phyloP scores from a whole-genome alignment of 352 stramenopile species.

The Pythium angustatum region DNA sequence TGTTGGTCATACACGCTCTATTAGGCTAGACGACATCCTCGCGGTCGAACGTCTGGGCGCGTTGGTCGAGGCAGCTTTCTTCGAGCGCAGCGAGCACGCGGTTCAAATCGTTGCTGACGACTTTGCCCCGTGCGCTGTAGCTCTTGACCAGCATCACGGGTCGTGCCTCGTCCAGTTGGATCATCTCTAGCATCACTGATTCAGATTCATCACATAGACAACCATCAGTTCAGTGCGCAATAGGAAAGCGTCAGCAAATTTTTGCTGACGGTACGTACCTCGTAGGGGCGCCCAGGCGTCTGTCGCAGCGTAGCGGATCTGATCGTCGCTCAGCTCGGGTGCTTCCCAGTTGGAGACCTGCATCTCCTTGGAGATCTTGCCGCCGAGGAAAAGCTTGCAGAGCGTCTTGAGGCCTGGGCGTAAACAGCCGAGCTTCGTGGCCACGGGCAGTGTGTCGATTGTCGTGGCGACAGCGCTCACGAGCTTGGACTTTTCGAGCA shows the following conservation, averaged over 20 bases:
- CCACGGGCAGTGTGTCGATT: conserved; percentile 78
- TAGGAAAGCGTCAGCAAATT: too few relatives aligned
- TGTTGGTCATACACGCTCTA: too few relatives aligned
- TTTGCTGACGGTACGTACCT: conserved; percentile 47
- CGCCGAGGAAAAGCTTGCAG: conserved; percentile 70
- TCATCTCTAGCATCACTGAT: conserved; percentile 76
- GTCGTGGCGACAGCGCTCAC: conserved; percentile 66
- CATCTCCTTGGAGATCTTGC: conserved; percentile 81
- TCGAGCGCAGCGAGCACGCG: conserved; percentile 52
- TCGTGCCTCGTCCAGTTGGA: conserved; percentile 62
- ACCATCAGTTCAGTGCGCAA: too few relatives aligned
- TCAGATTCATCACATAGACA: not conserved
- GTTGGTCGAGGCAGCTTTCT: conserved; percentile 22
- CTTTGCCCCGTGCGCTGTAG: conserved; percentile 49
- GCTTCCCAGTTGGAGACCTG: conserved; percentile 87
- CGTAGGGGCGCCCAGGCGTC: conserved; percentile 75
- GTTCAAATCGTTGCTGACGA: conserved; percentile 44
- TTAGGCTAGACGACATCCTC: conserved; percentile 24
- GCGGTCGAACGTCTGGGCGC: conserved; percentile 4
- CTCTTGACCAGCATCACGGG: conserved; percentile 63
- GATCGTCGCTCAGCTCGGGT: conserved; percentile 53
- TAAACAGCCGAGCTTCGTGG: conserved; percentile 73
- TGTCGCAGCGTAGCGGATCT: conserved; percentile 81
- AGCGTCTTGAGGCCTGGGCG: conserved; percentile 73
- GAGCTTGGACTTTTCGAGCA: conserved; percentile 56